Conservation (phyloP, 805 yeast genomes). For the Isabelozyma rhagii region DNA sequence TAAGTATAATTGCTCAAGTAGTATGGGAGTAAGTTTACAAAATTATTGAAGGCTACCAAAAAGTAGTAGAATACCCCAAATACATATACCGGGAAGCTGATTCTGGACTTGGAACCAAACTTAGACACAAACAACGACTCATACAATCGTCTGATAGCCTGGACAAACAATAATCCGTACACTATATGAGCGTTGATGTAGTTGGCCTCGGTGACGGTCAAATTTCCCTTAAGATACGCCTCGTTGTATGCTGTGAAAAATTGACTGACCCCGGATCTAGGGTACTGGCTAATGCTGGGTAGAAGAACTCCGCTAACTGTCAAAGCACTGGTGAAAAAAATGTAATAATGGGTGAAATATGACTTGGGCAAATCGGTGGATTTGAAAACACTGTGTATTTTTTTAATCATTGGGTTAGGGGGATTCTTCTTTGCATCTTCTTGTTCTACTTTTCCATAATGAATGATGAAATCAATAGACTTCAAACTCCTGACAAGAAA, state of each 20-base stretch:
- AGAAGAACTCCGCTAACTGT: neutral
- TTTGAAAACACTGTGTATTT: neutral
- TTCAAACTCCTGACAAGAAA: neutral
- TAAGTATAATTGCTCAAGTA: slow-evolving; percentile 1
- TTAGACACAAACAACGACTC: slow-evolving; percentile 54
- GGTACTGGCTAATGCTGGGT: slow-evolving; percentile 4
- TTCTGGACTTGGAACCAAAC: slow-evolving; percentile 46
- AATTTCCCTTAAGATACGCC: neutral
- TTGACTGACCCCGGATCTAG: slow-evolving; percentile 1
- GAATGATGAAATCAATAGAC: neutral
- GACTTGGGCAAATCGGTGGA: slow-evolving; percentile 43
- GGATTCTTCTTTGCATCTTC: neutral
- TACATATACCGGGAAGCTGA: slow-evolving; percentile 64
- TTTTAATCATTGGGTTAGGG: neutral
- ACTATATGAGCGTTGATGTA: slow-evolving; percentile 12
- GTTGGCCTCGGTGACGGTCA: slow-evolving; percentile 8
- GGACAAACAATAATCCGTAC: slow-evolving; percentile 32
- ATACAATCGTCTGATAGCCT: slow-evolving; percentile 51
- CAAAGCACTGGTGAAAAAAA: neutral
- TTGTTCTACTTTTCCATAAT: neutral
- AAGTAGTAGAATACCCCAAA: slow-evolving; percentile 63
- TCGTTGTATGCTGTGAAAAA: neutral
- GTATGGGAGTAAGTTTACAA: slow-evolving; percentile 15
- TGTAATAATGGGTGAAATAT: slow-evolving; percentile 63
- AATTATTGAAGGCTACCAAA: slow-evolving; percentile 40